Evolutionary conservation across 2,329 filamentous ascomycete species (phyloP).

Genomic region (Metarhizium robertsii): DNA sequence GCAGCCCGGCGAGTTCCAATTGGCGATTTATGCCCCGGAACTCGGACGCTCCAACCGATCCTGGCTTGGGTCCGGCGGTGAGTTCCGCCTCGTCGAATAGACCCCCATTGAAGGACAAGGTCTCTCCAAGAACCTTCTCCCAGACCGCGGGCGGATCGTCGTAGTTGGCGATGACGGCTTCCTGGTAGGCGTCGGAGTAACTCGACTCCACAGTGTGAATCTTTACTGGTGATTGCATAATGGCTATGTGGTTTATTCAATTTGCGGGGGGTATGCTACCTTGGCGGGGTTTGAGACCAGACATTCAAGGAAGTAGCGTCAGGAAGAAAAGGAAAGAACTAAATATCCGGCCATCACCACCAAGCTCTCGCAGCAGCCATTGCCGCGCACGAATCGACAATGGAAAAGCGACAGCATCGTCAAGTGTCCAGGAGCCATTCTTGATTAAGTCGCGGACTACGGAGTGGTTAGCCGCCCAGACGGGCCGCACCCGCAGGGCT

Average conservation of each 20-base stretch:
- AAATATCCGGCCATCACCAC: background rate
- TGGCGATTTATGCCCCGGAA: constrained; percentile 2
- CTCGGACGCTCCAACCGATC: constrained; percentile 1
- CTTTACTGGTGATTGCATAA: background rate
- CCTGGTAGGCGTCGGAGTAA: constrained; percentile 2
- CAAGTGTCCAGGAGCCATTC: no score
- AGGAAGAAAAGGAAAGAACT: background rate
- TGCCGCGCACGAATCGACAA: background rate
- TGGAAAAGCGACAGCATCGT: background rate
- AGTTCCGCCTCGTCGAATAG: background rate
- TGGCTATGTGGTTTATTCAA: background rate
- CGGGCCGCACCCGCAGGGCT: no score
- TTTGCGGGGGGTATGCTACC: background rate
- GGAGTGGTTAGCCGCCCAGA: no score
- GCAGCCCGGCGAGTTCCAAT: constrained; percentile 2
- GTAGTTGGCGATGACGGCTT: constrained; percentile 2
- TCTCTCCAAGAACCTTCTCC: constrained; percentile 2
- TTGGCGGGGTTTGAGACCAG: background rate
- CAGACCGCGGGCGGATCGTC: constrained; percentile 3
- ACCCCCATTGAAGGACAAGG: background rate
- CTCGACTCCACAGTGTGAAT: background rate
- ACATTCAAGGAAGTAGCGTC: no score
- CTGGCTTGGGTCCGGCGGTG: constrained; percentile 1
- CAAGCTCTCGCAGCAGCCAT: background rate
- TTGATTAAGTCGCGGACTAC: no score